A percentile compares a stretch with the other conserved stretches of the same genome.
Conservation (phyloP, 2,329 filamentous ascomycete genomes). For the Penicillium paneum region DNA sequence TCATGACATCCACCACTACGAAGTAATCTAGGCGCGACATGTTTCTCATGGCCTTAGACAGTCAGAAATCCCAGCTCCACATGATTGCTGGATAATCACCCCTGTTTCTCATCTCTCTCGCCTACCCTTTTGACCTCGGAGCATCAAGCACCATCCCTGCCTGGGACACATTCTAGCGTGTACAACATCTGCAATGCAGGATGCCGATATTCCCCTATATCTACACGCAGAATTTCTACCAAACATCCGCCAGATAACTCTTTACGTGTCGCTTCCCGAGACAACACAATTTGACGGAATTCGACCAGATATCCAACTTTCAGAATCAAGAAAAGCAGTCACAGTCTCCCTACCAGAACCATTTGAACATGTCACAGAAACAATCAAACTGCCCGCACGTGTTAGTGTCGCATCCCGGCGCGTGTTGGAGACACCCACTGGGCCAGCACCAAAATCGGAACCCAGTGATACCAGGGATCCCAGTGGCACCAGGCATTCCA, state of each 20-base stretch:
- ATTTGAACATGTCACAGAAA: constrained; percentile 27
- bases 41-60: background rate
- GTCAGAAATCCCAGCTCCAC: background rate
- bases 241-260: constrained; percentile 58
- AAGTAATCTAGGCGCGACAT: background rate
- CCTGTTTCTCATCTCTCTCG: background rate
- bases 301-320: constrained; percentile 29
- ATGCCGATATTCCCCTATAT: constrained; percentile 25
- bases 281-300: constrained; percentile 6
- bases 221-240: constrained; percentile 61
- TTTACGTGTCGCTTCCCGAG: constrained; percentile 51
- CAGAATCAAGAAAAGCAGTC: constrained; percentile 35
- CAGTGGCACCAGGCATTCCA: background rate
- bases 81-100: background rate
- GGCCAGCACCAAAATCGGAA: background rate
- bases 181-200: constrained; percentile 2
- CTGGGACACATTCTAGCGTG: background rate
- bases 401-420: constrained; percentile 30
- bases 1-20: background rate
- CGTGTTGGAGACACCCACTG: constrained; percentile 15
- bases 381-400: constrained; percentile 49
- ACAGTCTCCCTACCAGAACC: constrained; percentile 36
- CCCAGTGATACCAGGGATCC: background rate
- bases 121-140: background rate
- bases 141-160: background rate